Evolutionary conservation across 2,329 filamentous ascomycete genomes (phyloP).

Genomic region (Epichloe hybrida): DNA sequence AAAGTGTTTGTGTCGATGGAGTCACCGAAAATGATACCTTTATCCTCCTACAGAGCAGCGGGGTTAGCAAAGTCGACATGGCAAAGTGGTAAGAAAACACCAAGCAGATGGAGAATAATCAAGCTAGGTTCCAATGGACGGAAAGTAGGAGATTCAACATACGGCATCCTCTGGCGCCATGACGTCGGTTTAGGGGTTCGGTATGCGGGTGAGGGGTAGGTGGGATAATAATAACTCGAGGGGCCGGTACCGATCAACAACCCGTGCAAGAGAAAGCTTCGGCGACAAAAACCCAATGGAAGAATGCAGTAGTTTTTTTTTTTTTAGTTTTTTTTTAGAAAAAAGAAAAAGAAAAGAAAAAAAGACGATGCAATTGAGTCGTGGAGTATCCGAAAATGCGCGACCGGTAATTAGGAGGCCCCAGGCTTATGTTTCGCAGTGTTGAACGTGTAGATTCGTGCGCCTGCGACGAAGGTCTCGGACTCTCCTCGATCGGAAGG

Average conservation of each 20-base stretch:
- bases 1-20: constrained; percentile 72
- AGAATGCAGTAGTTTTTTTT: not conserved
- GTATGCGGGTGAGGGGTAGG: not conserved
- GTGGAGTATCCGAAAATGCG: not conserved
- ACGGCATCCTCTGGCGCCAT: constrained; percentile 24
- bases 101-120: not conserved
- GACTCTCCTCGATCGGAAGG: not conserved
- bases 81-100: not conserved
- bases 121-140: not conserved
- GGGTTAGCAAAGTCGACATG: constrained; percentile 10
- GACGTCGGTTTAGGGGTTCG: constrained; percentile 1
- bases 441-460: not conserved
- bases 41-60: not conserved
- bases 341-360: not conserved
- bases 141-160: constrained; percentile 4
- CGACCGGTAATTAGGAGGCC: not conserved
- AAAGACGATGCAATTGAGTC: not conserved
- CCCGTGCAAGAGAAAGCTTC: not conserved
- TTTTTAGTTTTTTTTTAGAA: too few relatives aligned
- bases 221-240: not conserved
- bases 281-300: not conserved
- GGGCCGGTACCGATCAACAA: not conserved
- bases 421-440: not conserved
- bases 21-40: constrained; percentile 42
- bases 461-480: not conserved